These are phyloP conservation scores for Actinomortierella wolfii DNA, from an alignment of 371 early-diverging fungal genomes.

Conservation along the genomic window DNA sequence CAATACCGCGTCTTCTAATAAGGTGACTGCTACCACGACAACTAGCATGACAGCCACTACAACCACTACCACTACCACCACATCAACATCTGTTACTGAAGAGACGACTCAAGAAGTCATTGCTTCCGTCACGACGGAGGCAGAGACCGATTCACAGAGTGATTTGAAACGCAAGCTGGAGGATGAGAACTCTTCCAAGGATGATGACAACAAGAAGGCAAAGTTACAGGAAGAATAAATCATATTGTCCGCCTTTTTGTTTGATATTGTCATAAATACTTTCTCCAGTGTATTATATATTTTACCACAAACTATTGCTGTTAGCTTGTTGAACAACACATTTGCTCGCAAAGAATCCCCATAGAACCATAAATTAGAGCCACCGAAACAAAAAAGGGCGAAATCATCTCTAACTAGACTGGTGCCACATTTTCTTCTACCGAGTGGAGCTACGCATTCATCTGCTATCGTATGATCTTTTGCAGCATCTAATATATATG, in stretches of 20 bases:
- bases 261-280: no score
- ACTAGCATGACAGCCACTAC: neutral
- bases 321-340: no score
- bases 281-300: no score
- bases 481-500: no score
- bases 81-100: constrained; percentile 3
- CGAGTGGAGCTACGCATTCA: no score
- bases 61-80: neutral
- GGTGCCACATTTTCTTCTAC: no score
- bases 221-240: constrained; percentile 7
- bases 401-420: no score
- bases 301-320: no score
- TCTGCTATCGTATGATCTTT: no score
- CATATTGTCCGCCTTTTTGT: neutral
- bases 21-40: constrained; percentile 1
- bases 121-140: neutral
- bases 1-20: neutral
- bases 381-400: no score
- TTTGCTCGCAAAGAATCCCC: no score
- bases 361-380: no score
- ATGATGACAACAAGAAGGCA: constrained; percentile 1
- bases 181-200: constrained; percentile 16
- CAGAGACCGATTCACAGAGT: constrained; percentile 4
- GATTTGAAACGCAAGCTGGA: constrained; percentile 38
- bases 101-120: neutral